Percentiles rank a stretch among this genome's conserved stretches.
phyloP scores from a whole-genome alignment of 148 eudicot species.

The Fagopyrum homotropicum region DNA sequence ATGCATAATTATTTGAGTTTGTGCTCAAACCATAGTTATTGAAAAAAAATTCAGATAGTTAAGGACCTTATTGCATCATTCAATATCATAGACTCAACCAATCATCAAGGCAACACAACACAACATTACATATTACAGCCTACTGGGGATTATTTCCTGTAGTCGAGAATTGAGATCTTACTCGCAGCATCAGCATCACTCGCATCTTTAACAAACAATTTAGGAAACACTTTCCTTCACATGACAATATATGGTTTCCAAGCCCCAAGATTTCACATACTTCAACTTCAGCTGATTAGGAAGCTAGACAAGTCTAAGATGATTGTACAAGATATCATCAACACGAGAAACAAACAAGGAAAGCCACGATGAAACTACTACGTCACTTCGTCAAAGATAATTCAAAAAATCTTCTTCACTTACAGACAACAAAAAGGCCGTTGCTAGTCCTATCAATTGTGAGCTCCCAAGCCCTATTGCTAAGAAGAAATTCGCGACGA shows the following conservation, averaged over 20 bases:
- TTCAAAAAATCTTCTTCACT: slow-evolving; percentile 20
- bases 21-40: not conserved
- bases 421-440: slow-evolving; percentile 34
- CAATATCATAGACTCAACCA: slow-evolving; percentile 39
- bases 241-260: slow-evolving; percentile 70
- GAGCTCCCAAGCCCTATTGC: slow-evolving; percentile 33
- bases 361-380: slow-evolving; percentile 19
- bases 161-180: slow-evolving; percentile 44
- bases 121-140: slow-evolving; percentile 69
- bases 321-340: slow-evolving; percentile 43
- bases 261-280: slow-evolving; percentile 51
- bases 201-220: slow-evolving; percentile 36
- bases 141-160: slow-evolving; percentile 51
- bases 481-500: slow-evolving; percentile 20
- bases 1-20: too few relatives aligned
- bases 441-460: slow-evolving; percentile 3
- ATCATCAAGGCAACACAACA: slow-evolving; percentile 74
- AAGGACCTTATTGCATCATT: slow-evolving; percentile 42
- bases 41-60: slow-evolving; percentile 46
- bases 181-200: slow-evolving; percentile 37
- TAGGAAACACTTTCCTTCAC: slow-evolving; percentile 78
- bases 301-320: slow-evolving; percentile 28
- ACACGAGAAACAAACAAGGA: slow-evolving; percentile 37
- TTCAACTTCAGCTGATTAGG: slow-evolving; percentile 58
- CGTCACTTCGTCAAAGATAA: slow-evolving; percentile 48